Percentiles rank a stretch among this genome's conserved stretches.
phyloP scores from a whole-genome alignment of 1,284 basidiomycete species.

The Leccinum subrobustum region DNA sequence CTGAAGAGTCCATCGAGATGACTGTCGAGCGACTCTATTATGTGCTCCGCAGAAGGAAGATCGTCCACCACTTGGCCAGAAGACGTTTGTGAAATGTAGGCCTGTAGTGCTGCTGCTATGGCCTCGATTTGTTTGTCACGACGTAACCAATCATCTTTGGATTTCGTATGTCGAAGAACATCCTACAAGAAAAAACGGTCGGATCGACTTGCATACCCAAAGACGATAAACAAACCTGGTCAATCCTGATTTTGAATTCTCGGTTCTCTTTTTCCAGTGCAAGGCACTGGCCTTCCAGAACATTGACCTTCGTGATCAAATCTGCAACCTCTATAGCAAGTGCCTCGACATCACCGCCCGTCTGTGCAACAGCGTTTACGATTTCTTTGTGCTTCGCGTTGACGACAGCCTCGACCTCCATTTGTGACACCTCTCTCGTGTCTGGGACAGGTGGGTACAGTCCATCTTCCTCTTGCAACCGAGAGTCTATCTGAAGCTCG shows the following conservation, averaged over 20 bases:
- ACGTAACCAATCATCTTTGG: constrained; percentile 15
- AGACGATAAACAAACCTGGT: constrained; percentile 27
- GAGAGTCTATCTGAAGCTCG: constrained; percentile 37
- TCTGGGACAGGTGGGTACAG: constrained; percentile 21
- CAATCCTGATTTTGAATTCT: constrained; percentile 26
- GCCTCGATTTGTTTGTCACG: constrained; percentile 37
- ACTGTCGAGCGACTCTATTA: constrained; percentile 42
- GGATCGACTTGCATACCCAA: not conserved
- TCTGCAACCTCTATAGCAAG: constrained; percentile 40
- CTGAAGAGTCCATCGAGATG: constrained; percentile 40
- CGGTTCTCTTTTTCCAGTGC: constrained; percentile 34
- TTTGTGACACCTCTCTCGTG: constrained; percentile 13
- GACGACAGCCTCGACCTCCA: constrained; percentile 27
- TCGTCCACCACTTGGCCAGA: constrained; percentile 24
- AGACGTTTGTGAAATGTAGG: constrained; percentile 37
- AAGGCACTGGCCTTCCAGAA: constrained; percentile 29
- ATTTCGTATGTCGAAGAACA: constrained; percentile 10
- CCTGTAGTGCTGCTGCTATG: constrained; percentile 41
- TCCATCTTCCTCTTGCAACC: constrained; percentile 34
- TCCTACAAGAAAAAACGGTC: constrained; percentile 14
- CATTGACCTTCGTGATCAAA: constrained; percentile 34
- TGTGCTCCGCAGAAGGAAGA: constrained; percentile 40
- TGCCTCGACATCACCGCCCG: constrained; percentile 38
- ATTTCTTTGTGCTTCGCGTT: constrained; percentile 21
- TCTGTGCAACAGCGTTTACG: constrained; percentile 20